These are phyloP conservation scores for Penicillium simplicissimum DNA, from an alignment of 495 filamentous ascomycete genomes.

Conservation along the genomic window DNA sequence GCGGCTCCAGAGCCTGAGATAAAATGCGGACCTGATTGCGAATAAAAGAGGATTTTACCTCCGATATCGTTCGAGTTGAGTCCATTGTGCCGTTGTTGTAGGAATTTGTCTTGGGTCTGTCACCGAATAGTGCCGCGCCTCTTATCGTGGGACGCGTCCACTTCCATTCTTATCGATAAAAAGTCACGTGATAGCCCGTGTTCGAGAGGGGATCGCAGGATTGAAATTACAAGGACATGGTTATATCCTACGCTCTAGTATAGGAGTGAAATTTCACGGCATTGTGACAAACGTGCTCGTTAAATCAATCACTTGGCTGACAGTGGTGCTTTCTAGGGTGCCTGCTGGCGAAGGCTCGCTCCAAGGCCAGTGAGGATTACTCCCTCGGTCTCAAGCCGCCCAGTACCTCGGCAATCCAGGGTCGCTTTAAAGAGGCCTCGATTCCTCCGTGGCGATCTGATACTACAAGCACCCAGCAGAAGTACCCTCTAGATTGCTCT, in stretches of 20 bases:
- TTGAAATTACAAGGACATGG: neutral
- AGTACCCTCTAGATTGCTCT: neutral
- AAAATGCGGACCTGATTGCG: constrained; percentile 62
- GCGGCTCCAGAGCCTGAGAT: constrained; percentile 54
- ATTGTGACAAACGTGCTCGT: neutral
- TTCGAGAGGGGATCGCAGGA: neutral
- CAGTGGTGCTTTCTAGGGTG: neutral
- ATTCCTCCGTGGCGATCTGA: constrained; percentile 13
- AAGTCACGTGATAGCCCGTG: constrained; percentile 13
- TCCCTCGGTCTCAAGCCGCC: constrained; percentile 11
- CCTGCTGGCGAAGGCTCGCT: neutral
- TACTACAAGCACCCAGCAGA: neutral
- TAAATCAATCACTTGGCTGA: neutral
- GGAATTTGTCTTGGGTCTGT: neutral
- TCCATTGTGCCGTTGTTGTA: constrained; percentile 37
- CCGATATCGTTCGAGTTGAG: constrained; percentile 52
- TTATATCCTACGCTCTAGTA: neutral
- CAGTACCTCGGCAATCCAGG: constrained; percentile 27
- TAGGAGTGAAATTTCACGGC: neutral
- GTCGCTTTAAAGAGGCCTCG: constrained; percentile 6
- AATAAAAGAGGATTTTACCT: constrained; percentile 66
- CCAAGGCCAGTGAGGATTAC: neutral
- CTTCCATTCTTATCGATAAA: constrained; percentile 27
- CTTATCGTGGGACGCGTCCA: constrained; percentile 5
- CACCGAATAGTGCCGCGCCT: neutral